These are phyloP conservation scores for Blastobotrys indianensis DNA, from an alignment of 1,139 yeast genomes.

Conservation along the genomic window DNA sequence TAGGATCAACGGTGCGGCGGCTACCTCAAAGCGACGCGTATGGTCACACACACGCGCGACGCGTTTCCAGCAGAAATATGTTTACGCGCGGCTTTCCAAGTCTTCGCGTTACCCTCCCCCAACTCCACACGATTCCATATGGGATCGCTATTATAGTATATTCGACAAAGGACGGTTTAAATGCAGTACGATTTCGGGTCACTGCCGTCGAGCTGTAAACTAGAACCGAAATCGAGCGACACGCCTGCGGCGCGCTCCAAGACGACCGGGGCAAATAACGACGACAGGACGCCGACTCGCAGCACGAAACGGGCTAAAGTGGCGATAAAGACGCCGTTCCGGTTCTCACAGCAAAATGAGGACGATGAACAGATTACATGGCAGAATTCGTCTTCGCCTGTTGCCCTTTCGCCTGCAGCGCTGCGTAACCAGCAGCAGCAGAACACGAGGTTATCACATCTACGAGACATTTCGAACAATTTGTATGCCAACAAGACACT, in stretches of 20 bases:
- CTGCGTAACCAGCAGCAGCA: background rate
- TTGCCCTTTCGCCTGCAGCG: background rate
- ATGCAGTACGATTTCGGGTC: conserved; percentile 11
- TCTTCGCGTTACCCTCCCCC: no score
- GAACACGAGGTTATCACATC: background rate
- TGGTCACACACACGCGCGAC: no score
- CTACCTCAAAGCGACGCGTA: no score
- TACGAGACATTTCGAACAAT: conserved; percentile 1
- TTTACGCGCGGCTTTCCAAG: no score
- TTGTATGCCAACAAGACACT: background rate
- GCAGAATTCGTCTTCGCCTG: conserved; percentile 9
- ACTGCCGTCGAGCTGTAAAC: conserved; percentile 8
- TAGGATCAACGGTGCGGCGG: no score
- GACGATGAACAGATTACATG: conserved; percentile 5
- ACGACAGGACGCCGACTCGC: no score
- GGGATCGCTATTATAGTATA: no score
- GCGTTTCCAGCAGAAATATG: no score
- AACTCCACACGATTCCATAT: no score
- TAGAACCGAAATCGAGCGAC: background rate
- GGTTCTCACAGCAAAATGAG: background rate
- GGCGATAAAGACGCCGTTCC: no score
- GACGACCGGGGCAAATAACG: no score
- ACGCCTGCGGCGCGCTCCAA: background rate
- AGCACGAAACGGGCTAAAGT: no score
- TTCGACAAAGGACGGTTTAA: background rate